Conservation (phyloP, 257 asterid genomes). For the Eucommia ulmoides region DNA sequence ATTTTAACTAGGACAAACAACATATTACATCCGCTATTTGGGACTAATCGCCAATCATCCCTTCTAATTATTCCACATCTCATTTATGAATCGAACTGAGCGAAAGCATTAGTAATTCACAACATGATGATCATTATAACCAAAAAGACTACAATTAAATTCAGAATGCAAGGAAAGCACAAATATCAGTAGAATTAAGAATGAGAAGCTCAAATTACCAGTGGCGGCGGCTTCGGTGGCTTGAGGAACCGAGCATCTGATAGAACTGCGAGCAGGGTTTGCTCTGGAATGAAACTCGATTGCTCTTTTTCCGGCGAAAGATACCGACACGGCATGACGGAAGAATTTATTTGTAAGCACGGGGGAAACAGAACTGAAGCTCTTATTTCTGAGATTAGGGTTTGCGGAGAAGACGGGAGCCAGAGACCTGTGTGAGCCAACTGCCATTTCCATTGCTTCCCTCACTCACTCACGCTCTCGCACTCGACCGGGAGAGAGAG, state of each 20-base stretch:
- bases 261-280: constrained; percentile 26
- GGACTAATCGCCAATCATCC: neutral
- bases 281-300: constrained; percentile 11
- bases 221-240: constrained; percentile 39
- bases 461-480: constrained; percentile 14
- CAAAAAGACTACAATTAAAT: neutral
- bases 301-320: constrained; percentile 18
- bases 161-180: neutral
- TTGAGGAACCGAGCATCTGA: constrained; percentile 65
- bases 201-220: constrained; percentile 23
- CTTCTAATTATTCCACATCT: neutral
- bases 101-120: neutral
- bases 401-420: constrained; percentile 10
- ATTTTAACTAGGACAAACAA: neutral
- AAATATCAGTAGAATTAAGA: neutral
- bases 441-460: constrained; percentile 55
- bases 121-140: neutral
- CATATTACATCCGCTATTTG: neutral
- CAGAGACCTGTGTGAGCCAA: constrained; percentile 29
- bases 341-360: constrained; percentile 39
- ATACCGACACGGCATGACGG: constrained; percentile 27
- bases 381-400: constrained; percentile 18
- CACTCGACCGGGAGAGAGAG: constrained; percentile 13
- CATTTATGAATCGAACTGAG: neutral
- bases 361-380: constrained; percentile 19